A percentile compares a stretch with the other conserved stretches of the same genome.
Evolutionary conservation across 257 asterid genomes (phyloP).

Genomic region (Nicotiana noctiflora): DNA sequence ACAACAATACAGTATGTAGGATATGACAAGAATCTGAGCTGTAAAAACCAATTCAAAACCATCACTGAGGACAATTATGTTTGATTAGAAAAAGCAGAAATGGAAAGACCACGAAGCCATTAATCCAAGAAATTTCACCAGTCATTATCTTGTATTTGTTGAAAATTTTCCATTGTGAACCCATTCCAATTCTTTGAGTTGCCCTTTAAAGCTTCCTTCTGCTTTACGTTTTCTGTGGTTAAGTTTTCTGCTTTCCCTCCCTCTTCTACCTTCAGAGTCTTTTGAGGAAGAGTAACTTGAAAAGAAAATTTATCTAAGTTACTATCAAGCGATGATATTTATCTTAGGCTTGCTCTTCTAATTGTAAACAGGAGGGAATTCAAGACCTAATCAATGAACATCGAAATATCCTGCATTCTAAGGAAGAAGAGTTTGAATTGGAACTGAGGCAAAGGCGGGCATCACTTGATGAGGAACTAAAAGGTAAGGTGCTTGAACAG

Average conservation of each 20-base stretch:
- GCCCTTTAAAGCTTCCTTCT: neutral
- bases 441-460: conserved; percentile 72
- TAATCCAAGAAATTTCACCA: neutral
- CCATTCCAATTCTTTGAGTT: neutral
- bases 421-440: conserved; percentile 65
- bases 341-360: conserved; percentile 10
- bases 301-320: neutral
- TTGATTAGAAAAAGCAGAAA: neutral
- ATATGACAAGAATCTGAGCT: no score
- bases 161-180: neutral
- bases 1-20: no score
- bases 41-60: no score
- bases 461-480: conserved; percentile 55
- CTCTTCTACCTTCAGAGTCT: neutral
- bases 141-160: neutral
- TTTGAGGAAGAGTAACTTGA: neutral
- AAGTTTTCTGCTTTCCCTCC: neutral
- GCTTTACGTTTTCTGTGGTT: neutral
- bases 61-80: no score
- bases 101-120: neutral
- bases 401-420: conserved; percentile 44
- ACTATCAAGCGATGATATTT: neutral
- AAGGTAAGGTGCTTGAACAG: conserved; percentile 62
- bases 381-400: conserved; percentile 90
- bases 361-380: conserved; percentile 57